A percentile compares a stretch with the other conserved stretches of the same genome.
These are phyloP conservation scores for Lipomyces anomalus DNA, from an alignment of 805 yeast genomes.

Conservation along the genomic window DNA sequence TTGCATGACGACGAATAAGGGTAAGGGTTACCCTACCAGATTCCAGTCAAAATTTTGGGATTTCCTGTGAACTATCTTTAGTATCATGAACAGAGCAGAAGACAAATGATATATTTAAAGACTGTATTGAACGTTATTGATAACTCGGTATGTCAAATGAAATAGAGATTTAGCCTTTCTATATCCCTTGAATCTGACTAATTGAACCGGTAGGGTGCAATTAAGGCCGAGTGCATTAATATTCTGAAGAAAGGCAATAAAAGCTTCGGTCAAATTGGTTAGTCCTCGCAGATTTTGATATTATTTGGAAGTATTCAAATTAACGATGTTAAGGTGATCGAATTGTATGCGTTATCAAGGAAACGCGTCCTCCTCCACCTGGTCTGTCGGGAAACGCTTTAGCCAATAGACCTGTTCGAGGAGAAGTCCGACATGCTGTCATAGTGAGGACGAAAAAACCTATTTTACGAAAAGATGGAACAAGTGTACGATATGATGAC, in stretches of 20 bases:
- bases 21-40: no score
- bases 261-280: conserved; percentile 62
- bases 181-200: background rate
- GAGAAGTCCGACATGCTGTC: conserved; percentile 93
- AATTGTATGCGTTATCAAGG: conserved; percentile 89
- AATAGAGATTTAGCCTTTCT: background rate
- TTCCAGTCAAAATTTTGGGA: no score
- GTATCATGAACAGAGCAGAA: no score
- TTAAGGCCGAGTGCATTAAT: conserved; percentile 90
- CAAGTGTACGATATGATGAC: conserved; percentile 82
- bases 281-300: conserved; percentile 4
- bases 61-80: no score
- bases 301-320: background rate
- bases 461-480: conserved; percentile 76
- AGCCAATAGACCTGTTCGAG: conserved; percentile 76
- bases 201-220: no score
- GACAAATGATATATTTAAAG: conserved; percentile 76
- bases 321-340: conserved; percentile 65
- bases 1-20: no score
- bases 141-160: conserved; percentile 50
- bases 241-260: conserved; percentile 84
- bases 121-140: conserved; percentile 85
- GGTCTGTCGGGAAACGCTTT: conserved; percentile 69
- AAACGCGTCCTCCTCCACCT: conserved; percentile 71
- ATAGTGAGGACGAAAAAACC: conserved; percentile 87